Percentiles rank a stretch among this genome's conserved stretches.
phyloP scores from a whole-genome alignment of 78 protist species.

The Dictyostelium capitatum region DNA sequence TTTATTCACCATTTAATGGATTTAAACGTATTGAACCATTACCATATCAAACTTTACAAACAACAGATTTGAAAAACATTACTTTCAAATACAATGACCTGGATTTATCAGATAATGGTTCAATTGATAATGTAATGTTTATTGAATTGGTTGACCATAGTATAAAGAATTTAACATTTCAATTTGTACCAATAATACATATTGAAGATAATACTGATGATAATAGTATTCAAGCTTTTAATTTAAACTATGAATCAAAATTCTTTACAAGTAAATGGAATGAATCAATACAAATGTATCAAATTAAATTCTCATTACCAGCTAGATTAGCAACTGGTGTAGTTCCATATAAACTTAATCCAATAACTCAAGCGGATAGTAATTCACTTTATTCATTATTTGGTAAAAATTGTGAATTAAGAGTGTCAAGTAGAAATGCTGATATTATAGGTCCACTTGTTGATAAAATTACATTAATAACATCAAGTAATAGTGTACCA shows the following conservation, averaged over 20 bases:
- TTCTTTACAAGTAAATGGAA: not conserved
- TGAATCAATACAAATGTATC: not conserved
- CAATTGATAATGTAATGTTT: not conserved
- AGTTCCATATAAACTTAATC: not conserved
- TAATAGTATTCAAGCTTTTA: too few relatives aligned
- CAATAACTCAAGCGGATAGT: not conserved
- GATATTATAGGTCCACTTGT: slow-evolving; percentile 1
- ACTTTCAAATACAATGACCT: not conserved
- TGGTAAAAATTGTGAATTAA: not conserved
- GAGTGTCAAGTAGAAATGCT: not conserved
- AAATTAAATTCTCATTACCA: not conserved
- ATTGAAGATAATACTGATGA: not conserved
- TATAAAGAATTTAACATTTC: not conserved
- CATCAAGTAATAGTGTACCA: not conserved
- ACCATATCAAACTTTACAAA: not conserved
- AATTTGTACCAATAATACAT: not conserved
- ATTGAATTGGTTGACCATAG: not conserved
- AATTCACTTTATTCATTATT: not conserved
- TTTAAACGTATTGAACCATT: not conserved
- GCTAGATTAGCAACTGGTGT: not conserved
- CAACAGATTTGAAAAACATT: not conserved
- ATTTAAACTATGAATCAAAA: not conserved
- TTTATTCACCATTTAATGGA: not conserved
- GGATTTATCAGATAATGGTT: not conserved
- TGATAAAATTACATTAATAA: not conserved